Percentiles rank a stretch among this genome's conserved stretches.
Conservation (phyloP, 257 asterid genomes). For the Solanum ossicruentum region DNA sequence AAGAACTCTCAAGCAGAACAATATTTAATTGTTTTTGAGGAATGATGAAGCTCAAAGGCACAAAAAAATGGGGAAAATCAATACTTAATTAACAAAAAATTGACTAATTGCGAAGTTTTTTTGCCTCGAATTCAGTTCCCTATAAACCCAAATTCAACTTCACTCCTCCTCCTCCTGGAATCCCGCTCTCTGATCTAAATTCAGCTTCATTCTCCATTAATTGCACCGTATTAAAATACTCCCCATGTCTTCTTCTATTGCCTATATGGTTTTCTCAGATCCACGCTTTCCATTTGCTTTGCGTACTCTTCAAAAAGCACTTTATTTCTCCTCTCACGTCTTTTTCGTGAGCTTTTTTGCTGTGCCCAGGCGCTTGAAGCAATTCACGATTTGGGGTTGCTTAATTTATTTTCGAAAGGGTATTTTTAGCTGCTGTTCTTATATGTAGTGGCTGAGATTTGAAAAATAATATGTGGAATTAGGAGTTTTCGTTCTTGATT, state of each 20-base stretch:
- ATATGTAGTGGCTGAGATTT: not conserved
- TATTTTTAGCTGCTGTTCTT: not conserved
- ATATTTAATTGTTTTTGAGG: not conserved
- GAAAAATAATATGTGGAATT: not conserved
- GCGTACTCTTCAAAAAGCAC: constrained; percentile 15
- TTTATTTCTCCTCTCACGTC: constrained; percentile 2
- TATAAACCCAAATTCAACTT: constrained; percentile 5
- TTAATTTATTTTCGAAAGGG: not conserved
- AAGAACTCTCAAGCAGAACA: not conserved
- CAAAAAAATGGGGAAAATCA: not conserved
- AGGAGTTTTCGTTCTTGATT: not conserved
- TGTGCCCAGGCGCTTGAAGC: not conserved
- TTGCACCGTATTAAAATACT: not conserved
- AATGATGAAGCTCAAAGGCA: not conserved
- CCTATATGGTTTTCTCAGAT: not conserved
- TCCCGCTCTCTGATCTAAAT: constrained; percentile 9
- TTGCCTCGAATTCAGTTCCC: constrained; percentile 12
- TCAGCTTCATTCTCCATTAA: not conserved
- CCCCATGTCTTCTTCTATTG: not conserved
- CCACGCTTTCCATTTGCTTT: constrained; percentile 16
- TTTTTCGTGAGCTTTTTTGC: constrained; percentile 1
- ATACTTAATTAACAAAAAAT: not conserved
- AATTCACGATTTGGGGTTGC: not conserved
- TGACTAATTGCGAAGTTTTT: not conserved
- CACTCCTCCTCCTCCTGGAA: constrained; percentile 7